phyloP scores from a whole-genome alignment of 345 rosid species.

The Syzygium grande region DNA sequence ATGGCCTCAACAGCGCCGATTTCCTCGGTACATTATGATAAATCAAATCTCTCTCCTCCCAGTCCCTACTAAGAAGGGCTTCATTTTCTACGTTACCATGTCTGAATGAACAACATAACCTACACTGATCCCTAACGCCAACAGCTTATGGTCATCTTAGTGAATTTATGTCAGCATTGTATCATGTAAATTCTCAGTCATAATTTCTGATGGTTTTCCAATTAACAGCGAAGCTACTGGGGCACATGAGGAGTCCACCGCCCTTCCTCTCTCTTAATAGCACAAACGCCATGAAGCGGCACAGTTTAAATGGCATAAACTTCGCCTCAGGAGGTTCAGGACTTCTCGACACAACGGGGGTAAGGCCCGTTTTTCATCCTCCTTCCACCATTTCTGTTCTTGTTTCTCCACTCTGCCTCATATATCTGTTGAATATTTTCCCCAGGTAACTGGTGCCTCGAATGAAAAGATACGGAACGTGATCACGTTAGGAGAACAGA shows the following conservation, averaged over 20 bases:
- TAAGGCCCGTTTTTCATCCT: not conserved
- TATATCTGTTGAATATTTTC: not conserved
- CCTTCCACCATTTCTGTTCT: not conserved
- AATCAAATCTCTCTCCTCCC: not conserved
- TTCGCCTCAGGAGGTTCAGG: slow-evolving; percentile 59
- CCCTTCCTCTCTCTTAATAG: slow-evolving; percentile 24
- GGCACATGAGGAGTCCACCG: slow-evolving; percentile 37
- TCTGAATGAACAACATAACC: not conserved
- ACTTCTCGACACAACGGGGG: slow-evolving; percentile 29
- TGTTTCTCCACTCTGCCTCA: not conserved
- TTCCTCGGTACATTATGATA: slow-evolving; percentile 20
- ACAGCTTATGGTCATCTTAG: not conserved
- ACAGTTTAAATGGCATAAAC: slow-evolving; percentile 27
- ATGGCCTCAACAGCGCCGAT: slow-evolving; percentile 56
- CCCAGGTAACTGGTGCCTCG: not conserved
- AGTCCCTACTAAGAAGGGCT: not conserved
- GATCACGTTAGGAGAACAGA: slow-evolving; percentile 26
- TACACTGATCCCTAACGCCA: not conserved
- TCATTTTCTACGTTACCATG: not conserved
- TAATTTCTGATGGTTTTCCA: not conserved
- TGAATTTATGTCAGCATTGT: too few species aligned
- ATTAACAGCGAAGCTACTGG: slow-evolving; percentile 27
- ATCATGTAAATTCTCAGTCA: not conserved
- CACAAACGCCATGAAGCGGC: slow-evolving; percentile 8
- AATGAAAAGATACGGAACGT: slow-evolving; percentile 5